phyloP scores from a whole-genome alignment of 495 filamentous ascomycete genomes.

The Xylaria intraflava region DNA sequence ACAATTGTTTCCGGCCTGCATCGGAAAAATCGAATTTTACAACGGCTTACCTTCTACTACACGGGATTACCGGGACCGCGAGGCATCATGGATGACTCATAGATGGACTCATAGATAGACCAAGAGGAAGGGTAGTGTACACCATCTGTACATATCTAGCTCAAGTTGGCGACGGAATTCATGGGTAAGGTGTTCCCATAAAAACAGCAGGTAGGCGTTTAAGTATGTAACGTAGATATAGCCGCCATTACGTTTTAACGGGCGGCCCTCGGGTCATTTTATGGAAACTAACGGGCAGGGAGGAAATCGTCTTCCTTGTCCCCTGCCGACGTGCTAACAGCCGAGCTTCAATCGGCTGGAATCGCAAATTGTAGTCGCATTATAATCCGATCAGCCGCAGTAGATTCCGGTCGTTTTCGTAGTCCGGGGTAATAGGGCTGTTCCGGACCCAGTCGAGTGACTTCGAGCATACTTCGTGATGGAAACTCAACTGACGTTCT shows the following conservation, averaged over 20 bases:
- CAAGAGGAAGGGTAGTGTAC: too few relatives aligned
- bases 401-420: constrained; percentile 15
- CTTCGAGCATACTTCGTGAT: constrained; percentile 5
- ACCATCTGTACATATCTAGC: not conserved
- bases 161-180: not conserved
- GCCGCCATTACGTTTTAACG: constrained; percentile 1
- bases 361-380: constrained; percentile 12
- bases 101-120: too few relatives aligned
- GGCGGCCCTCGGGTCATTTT: not conserved
- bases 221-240: not conserved
- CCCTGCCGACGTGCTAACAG: constrained; percentile 10
- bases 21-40: not conserved
- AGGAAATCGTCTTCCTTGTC: not conserved
- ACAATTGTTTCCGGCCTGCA: too few relatives aligned
- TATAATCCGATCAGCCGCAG: constrained; percentile 9
- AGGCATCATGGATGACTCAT: not conserved
- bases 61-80: not conserved
- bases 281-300: not conserved
- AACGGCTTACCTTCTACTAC: not conserved
- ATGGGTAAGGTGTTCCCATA: not conserved
- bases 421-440: constrained; percentile 14
- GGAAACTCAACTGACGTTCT: not conserved
- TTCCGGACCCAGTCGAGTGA: constrained; percentile 1
- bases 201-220: too few relatives aligned
- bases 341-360: constrained; percentile 16